Evolutionary conservation across 1,139 yeast species (phyloP).

Genomic region (Suhomyces bolitotheri): DNA sequence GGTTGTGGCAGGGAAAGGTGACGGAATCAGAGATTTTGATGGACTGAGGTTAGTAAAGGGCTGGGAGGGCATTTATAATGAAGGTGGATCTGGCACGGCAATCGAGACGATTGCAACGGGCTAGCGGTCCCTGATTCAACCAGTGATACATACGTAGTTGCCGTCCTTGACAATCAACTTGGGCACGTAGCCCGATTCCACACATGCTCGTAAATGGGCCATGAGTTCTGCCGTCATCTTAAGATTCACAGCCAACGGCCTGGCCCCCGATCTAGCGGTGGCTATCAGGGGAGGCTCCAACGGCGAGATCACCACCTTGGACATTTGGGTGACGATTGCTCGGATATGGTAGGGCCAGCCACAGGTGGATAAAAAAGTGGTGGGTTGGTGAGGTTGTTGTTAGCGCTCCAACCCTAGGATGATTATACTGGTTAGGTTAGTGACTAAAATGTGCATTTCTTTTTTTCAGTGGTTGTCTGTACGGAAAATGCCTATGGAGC

Average conservation of each 20-base stretch:
- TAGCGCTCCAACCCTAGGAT: too few relatives aligned
- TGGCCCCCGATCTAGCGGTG: slow-evolving; percentile 2
- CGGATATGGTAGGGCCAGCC: not conserved
- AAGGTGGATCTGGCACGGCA: not conserved
- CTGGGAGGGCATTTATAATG: not conserved
- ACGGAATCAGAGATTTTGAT: slow-evolving; percentile 31
- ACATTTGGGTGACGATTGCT: not conserved
- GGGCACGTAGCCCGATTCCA: slow-evolving; percentile 22
- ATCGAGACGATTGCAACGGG: too few relatives aligned
- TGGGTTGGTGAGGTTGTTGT: too few relatives aligned
- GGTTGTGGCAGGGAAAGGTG: slow-evolving; percentile 35
- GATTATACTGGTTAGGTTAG: slow-evolving; percentile 2
- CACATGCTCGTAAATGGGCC: slow-evolving; percentile 21
- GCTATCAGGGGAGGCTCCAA: slow-evolving; percentile 13
- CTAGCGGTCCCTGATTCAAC: too few relatives aligned
- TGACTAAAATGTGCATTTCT: slow-evolving; percentile 4
- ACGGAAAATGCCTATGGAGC: slow-evolving; percentile 1
- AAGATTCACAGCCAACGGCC: slow-evolving; percentile 27
- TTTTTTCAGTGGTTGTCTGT: slow-evolving; percentile 3
- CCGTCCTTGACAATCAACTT: slow-evolving; percentile 42
- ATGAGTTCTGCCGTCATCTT: slow-evolving; percentile 31
- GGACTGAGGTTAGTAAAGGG: slow-evolving; percentile 21
- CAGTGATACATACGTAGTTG: slow-evolving; percentile 26
- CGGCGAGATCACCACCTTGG: slow-evolving; percentile 11
- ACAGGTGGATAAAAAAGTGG: not conserved